Evolutionary conservation across 108 stramenopile genomes (phyloP).

Genomic region (Pseudonitzschia delicatissima): DNA sequence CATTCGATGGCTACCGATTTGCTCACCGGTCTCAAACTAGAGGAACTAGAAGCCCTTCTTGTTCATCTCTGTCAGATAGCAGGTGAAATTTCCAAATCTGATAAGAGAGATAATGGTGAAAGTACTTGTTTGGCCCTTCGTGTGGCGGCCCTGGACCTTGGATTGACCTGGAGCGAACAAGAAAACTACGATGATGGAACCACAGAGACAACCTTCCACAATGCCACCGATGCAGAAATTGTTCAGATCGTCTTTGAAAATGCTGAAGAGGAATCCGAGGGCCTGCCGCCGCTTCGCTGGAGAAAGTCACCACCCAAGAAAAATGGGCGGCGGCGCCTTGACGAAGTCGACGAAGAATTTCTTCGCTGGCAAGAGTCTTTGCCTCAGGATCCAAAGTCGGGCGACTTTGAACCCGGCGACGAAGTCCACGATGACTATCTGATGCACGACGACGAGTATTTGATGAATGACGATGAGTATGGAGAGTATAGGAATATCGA

Average conservation of each 20-base stretch:
- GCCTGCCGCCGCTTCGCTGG: neutral
- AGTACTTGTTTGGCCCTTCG: constrained; percentile 57
- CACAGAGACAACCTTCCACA: constrained; percentile 11
- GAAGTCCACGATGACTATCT: constrained; percentile 22
- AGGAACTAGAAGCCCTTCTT: constrained; percentile 46
- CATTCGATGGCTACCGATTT: neutral
- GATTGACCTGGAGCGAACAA: constrained; percentile 14
- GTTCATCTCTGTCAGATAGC: constrained; percentile 62
- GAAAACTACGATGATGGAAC: constrained; percentile 21
- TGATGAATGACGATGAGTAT: constrained; percentile 13
- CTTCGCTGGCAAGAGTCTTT: no score
- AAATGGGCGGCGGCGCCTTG: constrained; percentile 9
- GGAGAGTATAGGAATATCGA: constrained; percentile 1
- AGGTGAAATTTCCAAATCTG: constrained; percentile 47
- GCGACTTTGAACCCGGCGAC: constrained; percentile 27
- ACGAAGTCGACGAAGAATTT: constrained; percentile 10
- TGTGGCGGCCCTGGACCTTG: constrained; percentile 57
- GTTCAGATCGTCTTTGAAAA: no score
- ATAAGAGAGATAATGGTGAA: neutral
- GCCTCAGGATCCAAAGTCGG: constrained; percentile 15
- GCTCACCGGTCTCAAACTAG: constrained; percentile 12
- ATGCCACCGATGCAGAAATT: constrained; percentile 15
- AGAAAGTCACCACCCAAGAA: neutral
- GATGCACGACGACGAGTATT: constrained; percentile 11
- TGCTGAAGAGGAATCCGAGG: neutral